Percentiles rank a stretch among this genome's conserved stretches.
These are phyloP conservation scores for Phytopythium helicoides DNA, from an alignment of 352 stramenopile species.

Conservation along the genomic window DNA sequence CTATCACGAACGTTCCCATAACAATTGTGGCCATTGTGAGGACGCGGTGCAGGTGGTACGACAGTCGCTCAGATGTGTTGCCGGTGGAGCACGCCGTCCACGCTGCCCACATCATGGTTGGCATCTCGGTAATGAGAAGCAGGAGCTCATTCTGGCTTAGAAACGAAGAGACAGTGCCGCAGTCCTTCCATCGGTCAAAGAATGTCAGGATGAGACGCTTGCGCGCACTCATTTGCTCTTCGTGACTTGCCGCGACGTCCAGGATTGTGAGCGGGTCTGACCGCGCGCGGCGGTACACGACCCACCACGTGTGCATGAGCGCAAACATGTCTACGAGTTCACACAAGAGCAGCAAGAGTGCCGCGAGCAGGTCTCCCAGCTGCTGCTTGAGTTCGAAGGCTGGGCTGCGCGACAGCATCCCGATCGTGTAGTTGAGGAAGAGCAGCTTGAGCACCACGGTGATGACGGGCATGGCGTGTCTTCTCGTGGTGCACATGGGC, in stretches of 20 bases:
- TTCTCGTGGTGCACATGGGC: conserved; percentile 16
- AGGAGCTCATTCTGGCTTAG: conserved; percentile 27
- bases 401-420: conserved; percentile 11
- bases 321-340: conserved; percentile 23
- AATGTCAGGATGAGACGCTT: conserved; percentile 27
- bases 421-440: conserved; percentile 20
- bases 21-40: conserved; percentile 30
- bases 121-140: conserved; percentile 17
- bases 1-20: conserved; percentile 25
- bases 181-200: conserved; percentile 34
- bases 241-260: conserved; percentile 13
- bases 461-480: conserved; percentile 23
- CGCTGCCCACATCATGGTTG: conserved; percentile 25
- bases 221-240: conserved; percentile 9
- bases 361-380: conserved; percentile 19
- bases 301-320: conserved; percentile 20
- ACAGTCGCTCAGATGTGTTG: conserved; percentile 18
- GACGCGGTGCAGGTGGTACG: conserved; percentile 27
- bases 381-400: conserved; percentile 23
- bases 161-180: conserved; percentile 28
- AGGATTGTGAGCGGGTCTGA: conserved; percentile 11
- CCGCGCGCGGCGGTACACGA: conserved; percentile 7
- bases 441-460: conserved; percentile 22
- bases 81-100: conserved; percentile 22
- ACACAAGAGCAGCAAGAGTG: conserved; percentile 27